phyloP scores from a whole-genome alignment of 495 filamentous ascomycete species.

The Acidiella bohemica region DNA sequence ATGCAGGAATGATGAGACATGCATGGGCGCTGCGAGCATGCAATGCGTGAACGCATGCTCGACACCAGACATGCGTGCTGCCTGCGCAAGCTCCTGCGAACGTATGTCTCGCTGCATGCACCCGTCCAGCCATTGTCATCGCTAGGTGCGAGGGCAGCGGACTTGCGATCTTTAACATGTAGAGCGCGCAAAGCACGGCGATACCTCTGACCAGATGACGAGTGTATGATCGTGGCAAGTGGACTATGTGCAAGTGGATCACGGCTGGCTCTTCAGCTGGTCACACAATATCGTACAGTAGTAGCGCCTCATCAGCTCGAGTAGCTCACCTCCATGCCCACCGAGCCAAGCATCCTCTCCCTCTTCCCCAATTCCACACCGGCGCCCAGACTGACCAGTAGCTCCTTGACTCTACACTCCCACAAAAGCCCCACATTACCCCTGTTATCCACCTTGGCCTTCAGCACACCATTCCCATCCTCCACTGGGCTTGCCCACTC shows the following conservation, averaged over 20 bases:
- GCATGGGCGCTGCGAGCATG: neutral
- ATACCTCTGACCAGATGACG: too few relatives aligned
- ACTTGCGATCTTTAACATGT: too few relatives aligned
- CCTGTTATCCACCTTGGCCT: conserved; percentile 74
- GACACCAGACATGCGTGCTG: neutral
- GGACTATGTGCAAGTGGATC: too few relatives aligned
- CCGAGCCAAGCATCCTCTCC: conserved; percentile 53
- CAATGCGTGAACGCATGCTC: neutral
- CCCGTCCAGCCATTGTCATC: too few relatives aligned
- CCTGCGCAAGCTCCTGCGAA: neutral
- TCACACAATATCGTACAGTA: neutral
- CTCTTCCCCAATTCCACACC: conserved; percentile 57
- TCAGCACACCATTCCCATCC: conserved; percentile 72
- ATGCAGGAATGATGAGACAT: too few relatives aligned
- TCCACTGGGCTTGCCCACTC: conserved; percentile 32
- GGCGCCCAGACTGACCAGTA: conserved; percentile 80
- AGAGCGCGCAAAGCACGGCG: too few relatives aligned
- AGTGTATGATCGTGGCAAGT: neutral
- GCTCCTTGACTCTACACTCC: conserved; percentile 86
- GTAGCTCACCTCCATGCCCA: conserved; percentile 83
- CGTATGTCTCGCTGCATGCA: conserved; percentile 5
- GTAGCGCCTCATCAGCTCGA: conserved; percentile 69
- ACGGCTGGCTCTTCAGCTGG: neutral
- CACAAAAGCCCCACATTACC: conserved; percentile 74
- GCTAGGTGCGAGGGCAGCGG: too few relatives aligned